Evolutionary conservation across 2,329 filamentous ascomycete genomes (phyloP).

Genomic region (Penicillium paneum): DNA sequence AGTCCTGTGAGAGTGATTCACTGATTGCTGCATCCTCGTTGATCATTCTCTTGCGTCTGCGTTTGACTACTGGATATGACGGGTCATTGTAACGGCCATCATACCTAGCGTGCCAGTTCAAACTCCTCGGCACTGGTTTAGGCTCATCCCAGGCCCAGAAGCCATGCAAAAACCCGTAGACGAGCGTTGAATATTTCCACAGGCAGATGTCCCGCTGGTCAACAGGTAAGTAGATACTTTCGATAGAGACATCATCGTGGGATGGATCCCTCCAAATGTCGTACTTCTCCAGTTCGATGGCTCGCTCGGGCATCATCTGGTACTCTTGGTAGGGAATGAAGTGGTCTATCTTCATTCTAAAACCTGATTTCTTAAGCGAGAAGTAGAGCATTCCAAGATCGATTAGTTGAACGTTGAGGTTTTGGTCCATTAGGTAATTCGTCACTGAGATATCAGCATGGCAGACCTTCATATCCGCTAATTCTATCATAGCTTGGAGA

Average conservation of each 20-base stretch:
- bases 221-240: background rate
- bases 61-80: background rate
- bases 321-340: constrained; percentile 28
- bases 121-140: constrained; percentile 3
- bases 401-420: constrained; percentile 30
- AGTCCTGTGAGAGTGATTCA: constrained; percentile 31
- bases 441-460: constrained; percentile 30
- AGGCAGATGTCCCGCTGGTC: constrained; percentile 20
- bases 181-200: constrained; percentile 29
- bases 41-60: constrained; percentile 25
- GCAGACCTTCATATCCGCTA: constrained; percentile 29
- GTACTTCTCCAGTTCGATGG: constrained; percentile 11
- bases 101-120: constrained; percentile 1
- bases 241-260: background rate
- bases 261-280: background rate
- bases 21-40: constrained; percentile 26
- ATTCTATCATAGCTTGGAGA: constrained; percentile 26
- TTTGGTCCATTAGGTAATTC: constrained; percentile 31
- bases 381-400: constrained; percentile 25
- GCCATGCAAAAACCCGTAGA: constrained; percentile 33
- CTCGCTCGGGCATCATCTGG: constrained; percentile 27
- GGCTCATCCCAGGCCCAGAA: constrained; percentile 33
- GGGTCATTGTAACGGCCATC: background rate
- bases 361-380: constrained; percentile 15
- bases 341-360: background rate